These are phyloP conservation scores for Wolfiporia cocos DNA, from an alignment of 1,284 basidiomycete species.

Conservation along the genomic window DNA sequence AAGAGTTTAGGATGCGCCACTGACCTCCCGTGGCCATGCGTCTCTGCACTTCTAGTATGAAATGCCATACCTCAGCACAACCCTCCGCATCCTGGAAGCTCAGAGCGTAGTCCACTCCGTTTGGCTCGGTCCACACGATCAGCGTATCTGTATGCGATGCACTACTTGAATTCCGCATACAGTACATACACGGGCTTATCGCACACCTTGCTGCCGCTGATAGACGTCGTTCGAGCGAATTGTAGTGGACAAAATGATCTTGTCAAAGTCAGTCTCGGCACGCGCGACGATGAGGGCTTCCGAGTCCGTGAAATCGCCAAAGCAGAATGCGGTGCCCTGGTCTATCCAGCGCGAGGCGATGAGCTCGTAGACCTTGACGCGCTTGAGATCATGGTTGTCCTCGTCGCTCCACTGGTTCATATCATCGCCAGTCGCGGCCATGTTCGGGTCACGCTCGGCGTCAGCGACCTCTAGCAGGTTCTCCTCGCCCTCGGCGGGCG, in stretches of 20 bases:
- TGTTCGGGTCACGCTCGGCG: conserved; percentile 11
- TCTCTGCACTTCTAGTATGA: conserved; percentile 91
- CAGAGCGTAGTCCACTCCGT: conserved; percentile 91
- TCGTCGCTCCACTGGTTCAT: conserved; percentile 29
- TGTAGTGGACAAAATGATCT: conserved; percentile 66
- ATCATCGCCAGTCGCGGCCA: conserved; percentile 19
- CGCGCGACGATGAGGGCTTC: conserved; percentile 84
- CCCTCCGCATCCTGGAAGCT: conserved; percentile 97
- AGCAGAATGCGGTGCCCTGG: conserved; percentile 91
- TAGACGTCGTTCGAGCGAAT: conserved; percentile 85
- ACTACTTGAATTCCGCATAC: neutral
- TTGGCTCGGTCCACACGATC: conserved; percentile 98
- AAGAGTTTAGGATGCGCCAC: no score
- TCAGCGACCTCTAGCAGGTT: conserved; percentile 11
- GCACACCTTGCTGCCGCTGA: conserved; percentile 85
- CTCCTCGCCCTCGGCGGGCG: conserved; percentile 9
- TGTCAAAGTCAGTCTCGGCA: conserved; percentile 66
- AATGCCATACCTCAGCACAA: conserved; percentile 96
- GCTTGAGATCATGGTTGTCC: conserved; percentile 32
- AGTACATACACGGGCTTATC: conserved; percentile 8
- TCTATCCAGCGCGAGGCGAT: conserved; percentile 87
- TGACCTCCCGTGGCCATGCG: conserved; percentile 66
- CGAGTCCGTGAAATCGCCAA: conserved; percentile 79
- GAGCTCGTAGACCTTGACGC: conserved; percentile 81
- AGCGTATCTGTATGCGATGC: conserved; percentile 69